Conservation (phyloP, 768 basidiomycete species). For the Dioszegia aurantiaca region DNA sequence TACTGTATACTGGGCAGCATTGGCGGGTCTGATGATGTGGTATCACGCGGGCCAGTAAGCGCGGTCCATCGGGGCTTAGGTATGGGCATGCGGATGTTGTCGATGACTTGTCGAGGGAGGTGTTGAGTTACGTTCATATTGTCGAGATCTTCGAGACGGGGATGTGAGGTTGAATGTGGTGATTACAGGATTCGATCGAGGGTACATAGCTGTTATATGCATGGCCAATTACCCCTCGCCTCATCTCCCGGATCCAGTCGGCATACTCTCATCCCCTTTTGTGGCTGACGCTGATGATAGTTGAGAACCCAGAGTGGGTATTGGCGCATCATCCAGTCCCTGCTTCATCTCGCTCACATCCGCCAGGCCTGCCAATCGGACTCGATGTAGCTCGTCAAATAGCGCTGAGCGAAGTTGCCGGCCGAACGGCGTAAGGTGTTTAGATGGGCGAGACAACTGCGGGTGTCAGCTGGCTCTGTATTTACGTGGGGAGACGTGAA, state of each 20-base stretch:
- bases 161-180: too few species aligned
- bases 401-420: slow-evolving; percentile 39
- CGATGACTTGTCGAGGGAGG: too few species aligned
- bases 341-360: slow-evolving; percentile 3
- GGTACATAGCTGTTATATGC: background rate
- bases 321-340: slow-evolving; percentile 5
- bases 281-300: background rate
- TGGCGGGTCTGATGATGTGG: background rate
- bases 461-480: too few species aligned
- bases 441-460: slow-evolving; percentile 42
- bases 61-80: background rate
- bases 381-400: slow-evolving; percentile 37
- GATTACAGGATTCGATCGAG: too few species aligned
- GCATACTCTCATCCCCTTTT: slow-evolving; percentile 3
- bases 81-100: too few species aligned
- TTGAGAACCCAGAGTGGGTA: background rate
- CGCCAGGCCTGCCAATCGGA: background rate
- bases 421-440: slow-evolving; percentile 45
- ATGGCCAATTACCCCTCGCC: background rate
- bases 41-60: background rate
- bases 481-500: too few species aligned
- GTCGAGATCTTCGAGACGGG: too few species aligned
- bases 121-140: too few species aligned
- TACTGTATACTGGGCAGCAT: background rate
- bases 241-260: slow-evolving; percentile 15